Evolutionary conservation across 208 protist species (phyloP).

Genomic region (Phytomonas sp.): DNA sequence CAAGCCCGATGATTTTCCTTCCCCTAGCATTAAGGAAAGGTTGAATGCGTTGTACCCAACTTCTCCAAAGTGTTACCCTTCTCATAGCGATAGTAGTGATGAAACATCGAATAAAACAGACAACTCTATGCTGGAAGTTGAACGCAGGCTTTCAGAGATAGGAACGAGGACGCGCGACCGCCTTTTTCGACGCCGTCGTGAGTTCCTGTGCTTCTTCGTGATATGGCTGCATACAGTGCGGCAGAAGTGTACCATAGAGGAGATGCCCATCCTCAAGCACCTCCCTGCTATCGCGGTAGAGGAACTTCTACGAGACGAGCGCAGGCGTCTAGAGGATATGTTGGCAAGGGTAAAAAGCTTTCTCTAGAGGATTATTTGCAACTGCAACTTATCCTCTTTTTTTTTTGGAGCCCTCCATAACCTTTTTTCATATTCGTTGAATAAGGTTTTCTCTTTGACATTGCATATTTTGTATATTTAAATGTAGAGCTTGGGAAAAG

Average conservation of each 20-base stretch:
- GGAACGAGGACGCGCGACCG: not conserved
- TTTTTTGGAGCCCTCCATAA: not conserved
- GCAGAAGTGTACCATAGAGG: not conserved
- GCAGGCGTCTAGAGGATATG: not conserved
- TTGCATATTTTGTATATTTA: not conserved
- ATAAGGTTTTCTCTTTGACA: not conserved
- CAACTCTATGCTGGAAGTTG: not conserved
- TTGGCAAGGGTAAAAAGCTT: not conserved
- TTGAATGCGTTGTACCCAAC: not conserved
- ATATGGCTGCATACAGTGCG: not conserved
- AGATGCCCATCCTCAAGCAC: not conserved
- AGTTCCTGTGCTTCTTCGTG: not conserved
- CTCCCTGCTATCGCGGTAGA: not conserved
- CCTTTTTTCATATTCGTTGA: too few relatives aligned
- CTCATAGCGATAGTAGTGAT: not conserved
- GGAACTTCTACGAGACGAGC: not conserved
- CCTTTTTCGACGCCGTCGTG: not conserved
- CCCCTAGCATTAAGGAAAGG: not conserved
- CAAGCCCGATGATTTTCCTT: not conserved
- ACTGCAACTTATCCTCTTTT: not conserved
- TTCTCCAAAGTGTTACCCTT: not conserved
- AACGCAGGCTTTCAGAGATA: not conserved
- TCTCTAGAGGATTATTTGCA: not conserved
- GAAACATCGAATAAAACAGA: not conserved
- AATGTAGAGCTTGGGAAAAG: not conserved